Conservation (phyloP, 2,329 filamentous ascomycete genomes). For the Periconia sp. region DNA sequence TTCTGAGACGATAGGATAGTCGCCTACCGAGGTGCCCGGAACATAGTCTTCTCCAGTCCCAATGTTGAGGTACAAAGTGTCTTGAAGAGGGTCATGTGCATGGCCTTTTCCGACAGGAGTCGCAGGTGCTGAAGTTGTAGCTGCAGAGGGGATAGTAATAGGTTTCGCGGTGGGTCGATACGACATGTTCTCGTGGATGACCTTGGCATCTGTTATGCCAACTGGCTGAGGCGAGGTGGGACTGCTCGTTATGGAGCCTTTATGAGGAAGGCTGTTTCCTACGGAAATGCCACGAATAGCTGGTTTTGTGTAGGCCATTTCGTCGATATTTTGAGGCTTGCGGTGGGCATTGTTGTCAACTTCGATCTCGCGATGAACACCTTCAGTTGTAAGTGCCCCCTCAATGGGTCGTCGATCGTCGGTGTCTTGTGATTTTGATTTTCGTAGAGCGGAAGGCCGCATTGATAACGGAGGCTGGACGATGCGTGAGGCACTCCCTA, state of each 20-base stretch:
- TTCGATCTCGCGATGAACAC: constrained; percentile 57
- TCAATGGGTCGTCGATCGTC: constrained; percentile 59
- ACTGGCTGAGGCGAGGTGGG: constrained; percentile 24
- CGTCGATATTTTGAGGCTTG: constrained; percentile 24
- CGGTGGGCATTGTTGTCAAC: constrained; percentile 37
- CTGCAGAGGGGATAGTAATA: constrained; percentile 21
- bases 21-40: constrained; percentile 29
- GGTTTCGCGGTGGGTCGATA: constrained; percentile 31
- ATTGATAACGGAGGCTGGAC: constrained; percentile 64
- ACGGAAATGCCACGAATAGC: constrained; percentile 16
- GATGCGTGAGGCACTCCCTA: constrained; percentile 64
- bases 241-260: constrained; percentile 19
- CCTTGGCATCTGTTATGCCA: constrained; percentile 27
- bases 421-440: constrained; percentile 58
- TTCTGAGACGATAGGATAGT: constrained; percentile 73
- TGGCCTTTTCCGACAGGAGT: constrained; percentile 58
- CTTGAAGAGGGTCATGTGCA: constrained; percentile 68
- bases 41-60: constrained; percentile 65
- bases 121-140: constrained; percentile 26
- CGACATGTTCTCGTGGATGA: constrained; percentile 38
- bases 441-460: constrained; percentile 48
- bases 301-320: constrained; percentile 26
- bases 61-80: constrained; percentile 76
- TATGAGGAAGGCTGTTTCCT: constrained; percentile 10
- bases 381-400: constrained; percentile 58